Conservation (phyloP, 129 eudicot species). For the Lactuca saligna region DNA sequence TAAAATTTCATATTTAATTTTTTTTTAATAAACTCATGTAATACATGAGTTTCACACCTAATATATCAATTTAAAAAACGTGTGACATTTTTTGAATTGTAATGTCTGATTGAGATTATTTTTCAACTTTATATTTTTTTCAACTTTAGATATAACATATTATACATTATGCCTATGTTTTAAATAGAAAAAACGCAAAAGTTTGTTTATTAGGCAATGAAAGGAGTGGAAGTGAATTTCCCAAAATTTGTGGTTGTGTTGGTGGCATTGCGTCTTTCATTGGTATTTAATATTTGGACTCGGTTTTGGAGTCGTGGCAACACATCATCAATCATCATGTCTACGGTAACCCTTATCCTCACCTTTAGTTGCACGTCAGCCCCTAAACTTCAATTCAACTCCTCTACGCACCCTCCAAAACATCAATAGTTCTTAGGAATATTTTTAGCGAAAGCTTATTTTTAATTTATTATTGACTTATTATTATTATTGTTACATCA, state of each 20-base stretch:
- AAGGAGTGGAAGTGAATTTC: not conserved
- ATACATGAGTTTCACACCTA: too few species aligned
- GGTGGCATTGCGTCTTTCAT: not conserved
- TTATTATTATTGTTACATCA: too few species aligned
- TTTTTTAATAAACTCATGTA: too few species aligned
- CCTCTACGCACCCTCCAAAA: conserved; percentile 1
- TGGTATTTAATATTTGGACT: not conserved
- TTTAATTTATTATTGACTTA: too few species aligned
- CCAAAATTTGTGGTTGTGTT: not conserved
- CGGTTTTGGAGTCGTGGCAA: not conserved
- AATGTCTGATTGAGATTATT: too few species aligned
- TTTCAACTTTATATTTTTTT: too few species aligned
- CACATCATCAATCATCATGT: conserved; percentile 26
- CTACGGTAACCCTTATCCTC: conserved; percentile 17
- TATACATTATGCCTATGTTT: not conserved
- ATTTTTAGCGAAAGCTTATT: not conserved
- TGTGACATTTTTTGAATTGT: not conserved
- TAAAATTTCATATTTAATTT: too few species aligned
- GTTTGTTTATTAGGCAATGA: not conserved
- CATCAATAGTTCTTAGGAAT: too few species aligned
- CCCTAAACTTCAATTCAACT: not conserved
- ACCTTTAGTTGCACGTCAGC: not conserved
- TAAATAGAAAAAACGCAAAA: not conserved
- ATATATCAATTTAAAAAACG: not conserved
- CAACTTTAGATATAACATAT: too few species aligned